Percentiles rank a stretch among this genome's conserved stretches.
Evolutionary conservation across 176 grass and related monocot genomes (phyloP).

Genomic region (Neostapfia colusana): DNA sequence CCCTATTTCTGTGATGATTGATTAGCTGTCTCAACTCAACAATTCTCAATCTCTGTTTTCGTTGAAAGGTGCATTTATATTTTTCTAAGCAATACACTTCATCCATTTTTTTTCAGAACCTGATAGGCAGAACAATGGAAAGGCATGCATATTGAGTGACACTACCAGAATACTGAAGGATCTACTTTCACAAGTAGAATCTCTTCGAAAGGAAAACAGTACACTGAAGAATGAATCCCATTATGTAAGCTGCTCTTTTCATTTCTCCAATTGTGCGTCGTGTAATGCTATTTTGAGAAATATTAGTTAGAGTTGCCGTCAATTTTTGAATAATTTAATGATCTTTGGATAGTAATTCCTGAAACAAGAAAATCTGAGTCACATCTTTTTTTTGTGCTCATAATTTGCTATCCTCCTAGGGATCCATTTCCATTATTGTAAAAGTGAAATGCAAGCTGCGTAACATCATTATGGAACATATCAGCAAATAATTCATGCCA

Average conservation of each 20-base stretch:
- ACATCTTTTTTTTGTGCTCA: background rate
- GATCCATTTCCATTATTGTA: background rate
- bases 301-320: background rate
- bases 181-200: conserved; percentile 74
- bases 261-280: background rate
- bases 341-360: background rate
- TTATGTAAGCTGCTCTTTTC: conserved; percentile 60
- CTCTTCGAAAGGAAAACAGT: conserved; percentile 74
- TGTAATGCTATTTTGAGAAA: background rate
- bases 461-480: conserved; percentile 23
- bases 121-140: conserved; percentile 75
- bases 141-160: conserved; percentile 74
- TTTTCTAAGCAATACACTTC: background rate
- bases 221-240: conserved; percentile 80
- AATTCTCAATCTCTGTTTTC: conserved; percentile 7
- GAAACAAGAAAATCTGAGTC: conserved; percentile 3
- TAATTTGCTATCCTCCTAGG: conserved; percentile 2
- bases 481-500: background rate
- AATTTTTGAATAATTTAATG: background rate
- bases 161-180: conserved; percentile 65
- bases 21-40: conserved; percentile 3
- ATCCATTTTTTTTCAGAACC: conserved; percentile 54
- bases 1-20: background rate
- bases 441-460: background rate
- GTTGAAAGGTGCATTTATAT: background rate